Percentiles rank a stretch among this genome's conserved stretches.
Evolutionary conservation across 352 stramenopile species (phyloP).

Genomic region (Phytophthora lateralis): DNA sequence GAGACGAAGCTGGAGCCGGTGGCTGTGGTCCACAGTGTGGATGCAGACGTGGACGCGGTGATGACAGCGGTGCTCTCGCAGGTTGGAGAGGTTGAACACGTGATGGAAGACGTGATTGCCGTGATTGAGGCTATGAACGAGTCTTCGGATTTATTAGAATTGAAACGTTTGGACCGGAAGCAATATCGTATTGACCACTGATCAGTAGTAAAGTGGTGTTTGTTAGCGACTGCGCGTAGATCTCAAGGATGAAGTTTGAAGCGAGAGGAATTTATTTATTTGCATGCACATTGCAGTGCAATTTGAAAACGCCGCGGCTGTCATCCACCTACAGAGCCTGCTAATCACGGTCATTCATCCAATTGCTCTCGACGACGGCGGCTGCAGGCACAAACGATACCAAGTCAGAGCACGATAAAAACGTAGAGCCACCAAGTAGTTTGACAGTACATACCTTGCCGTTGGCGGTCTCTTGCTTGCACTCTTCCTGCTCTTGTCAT

Average conservation of each 20-base stretch:
- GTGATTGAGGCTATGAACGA: conserved; percentile 9
- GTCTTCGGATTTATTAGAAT: background rate
- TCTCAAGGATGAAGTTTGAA: background rate
- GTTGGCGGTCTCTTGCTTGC: conserved; percentile 61
- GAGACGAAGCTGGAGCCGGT: no score
- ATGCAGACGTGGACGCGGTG: no score
- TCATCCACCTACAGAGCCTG: background rate
- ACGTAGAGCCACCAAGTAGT: background rate
- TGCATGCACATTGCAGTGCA: conserved; percentile 5
- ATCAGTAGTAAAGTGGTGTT: background rate
- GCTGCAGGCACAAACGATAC: conserved; percentile 11
- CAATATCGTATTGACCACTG: background rate
- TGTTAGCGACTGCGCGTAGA: no score
- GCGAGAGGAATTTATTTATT: conserved; percentile 7
- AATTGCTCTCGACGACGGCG: conserved; percentile 30
- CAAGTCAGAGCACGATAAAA: conserved; percentile 1
- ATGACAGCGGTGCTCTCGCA: no score
- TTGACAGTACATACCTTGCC: conserved; percentile 43
- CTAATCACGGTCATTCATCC: conserved; percentile 19
- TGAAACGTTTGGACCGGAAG: conserved; percentile 6
- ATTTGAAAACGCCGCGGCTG: background rate
- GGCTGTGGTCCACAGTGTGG: no score
- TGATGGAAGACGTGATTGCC: conserved; percentile 12
- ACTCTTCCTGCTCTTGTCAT: conserved; percentile 57
- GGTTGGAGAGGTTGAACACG: no score